Conservation (phyloP, 169 alveolate genomes). For the Plasmodium knowlesi region DNA sequence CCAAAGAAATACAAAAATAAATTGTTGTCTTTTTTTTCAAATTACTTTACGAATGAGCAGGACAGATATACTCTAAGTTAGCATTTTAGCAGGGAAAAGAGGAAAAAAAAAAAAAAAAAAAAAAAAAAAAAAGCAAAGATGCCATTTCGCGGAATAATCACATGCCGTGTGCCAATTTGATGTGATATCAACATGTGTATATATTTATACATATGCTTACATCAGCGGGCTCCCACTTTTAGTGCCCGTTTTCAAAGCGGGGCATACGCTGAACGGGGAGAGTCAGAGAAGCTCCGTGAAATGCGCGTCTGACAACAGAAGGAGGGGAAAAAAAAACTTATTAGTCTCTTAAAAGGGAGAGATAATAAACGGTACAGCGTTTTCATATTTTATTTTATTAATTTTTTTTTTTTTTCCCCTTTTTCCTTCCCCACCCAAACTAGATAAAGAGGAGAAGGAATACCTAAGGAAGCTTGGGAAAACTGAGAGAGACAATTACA, state of each 20-base stretch:
- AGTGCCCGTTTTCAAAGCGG: neutral
- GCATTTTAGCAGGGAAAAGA: neutral
- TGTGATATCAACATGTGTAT: neutral
- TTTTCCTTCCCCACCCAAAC: neutral
- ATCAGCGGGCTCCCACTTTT: neutral
- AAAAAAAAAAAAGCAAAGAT: neutral
- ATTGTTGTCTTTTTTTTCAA: conserved; percentile 69
- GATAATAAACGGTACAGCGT: neutral
- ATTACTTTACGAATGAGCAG: conserved; percentile 33
- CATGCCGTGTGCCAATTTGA: neutral
- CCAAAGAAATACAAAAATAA: conserved; percentile 30
- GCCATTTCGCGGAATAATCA: neutral
- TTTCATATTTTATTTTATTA: neutral
- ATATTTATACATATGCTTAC: neutral
- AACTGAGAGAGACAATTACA: conserved; percentile 43
- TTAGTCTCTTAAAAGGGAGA: neutral
- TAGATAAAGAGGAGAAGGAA: conserved; percentile 63
- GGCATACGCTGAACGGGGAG: neutral
- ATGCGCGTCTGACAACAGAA: neutral
- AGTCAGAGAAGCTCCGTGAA: neutral
- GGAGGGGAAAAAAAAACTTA: neutral
- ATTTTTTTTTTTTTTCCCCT: conserved; percentile 3
- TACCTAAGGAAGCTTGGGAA: conserved; percentile 42
- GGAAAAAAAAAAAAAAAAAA: conserved; percentile 13
- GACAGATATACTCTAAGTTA: conserved; percentile 64